A percentile compares a stretch with the other conserved stretches of the same genome.
These are phyloP conservation scores for Leucosporidium creatinivorum DNA, from an alignment of 768 basidiomycete genomes.

Conservation along the genomic window DNA sequence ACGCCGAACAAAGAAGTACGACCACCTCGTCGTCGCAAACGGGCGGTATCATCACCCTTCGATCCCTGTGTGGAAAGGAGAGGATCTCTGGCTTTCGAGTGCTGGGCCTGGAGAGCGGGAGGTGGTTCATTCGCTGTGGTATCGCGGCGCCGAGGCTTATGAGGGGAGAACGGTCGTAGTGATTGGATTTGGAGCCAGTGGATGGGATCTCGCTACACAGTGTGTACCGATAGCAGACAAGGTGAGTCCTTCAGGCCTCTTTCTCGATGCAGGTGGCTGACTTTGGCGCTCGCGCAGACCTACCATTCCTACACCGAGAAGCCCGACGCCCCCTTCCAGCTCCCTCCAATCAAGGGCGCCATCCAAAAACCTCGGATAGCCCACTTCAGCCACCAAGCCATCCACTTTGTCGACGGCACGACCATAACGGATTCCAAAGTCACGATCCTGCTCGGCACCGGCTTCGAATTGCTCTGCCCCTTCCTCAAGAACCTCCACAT, in stretches of 20 bases:
- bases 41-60: neutral
- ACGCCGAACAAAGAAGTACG: neutral
- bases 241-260: neutral
- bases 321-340: neutral
- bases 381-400: neutral
- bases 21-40: neutral
- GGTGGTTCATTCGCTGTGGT: neutral
- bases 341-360: neutral
- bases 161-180: neutral
- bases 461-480: neutral
- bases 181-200: neutral
- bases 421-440: neutral
- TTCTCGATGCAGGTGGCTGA: neutral
- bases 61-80: neutral
- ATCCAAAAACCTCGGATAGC: neutral
- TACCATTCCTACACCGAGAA: conserved; percentile 2
- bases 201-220: neutral
- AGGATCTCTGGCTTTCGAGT: neutral
- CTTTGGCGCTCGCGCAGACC: neutral
- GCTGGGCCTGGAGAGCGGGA: neutral
- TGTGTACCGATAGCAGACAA: neutral
- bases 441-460: neutral
- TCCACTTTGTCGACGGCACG: conserved; percentile 1
- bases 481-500: neutral
- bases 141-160: neutral